Base-by-base conservation (phyloP, 345 rosid species). In the Gossypium mustelinum region DNA sequence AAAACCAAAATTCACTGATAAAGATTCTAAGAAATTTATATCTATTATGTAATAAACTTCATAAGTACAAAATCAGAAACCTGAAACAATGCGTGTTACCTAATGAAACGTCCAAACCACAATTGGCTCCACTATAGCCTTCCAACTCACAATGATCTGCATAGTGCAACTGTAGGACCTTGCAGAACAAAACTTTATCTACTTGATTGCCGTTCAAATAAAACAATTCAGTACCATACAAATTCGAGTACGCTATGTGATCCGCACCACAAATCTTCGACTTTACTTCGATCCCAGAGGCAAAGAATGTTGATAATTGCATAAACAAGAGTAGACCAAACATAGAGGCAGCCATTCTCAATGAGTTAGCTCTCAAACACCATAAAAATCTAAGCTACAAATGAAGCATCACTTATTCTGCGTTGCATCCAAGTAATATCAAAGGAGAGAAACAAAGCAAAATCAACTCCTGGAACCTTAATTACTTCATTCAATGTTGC, bases 201-300 rank as follows among this genome's bases (percentile, higher is more conserved):
- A 86, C 97, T 4, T 59, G 75, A 76, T 82, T 83, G 39, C 94
- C 94, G 27, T 95, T 88, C 44, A 95, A 77, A 62, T 82, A 87
- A 82, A 87, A 82, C 75, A 83, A 61, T 73, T 81, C 83, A 48
- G 65, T 48, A 64, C 84, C 88, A 29, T 77, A 52, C 73, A 73
- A 74, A 77, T 81, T 82, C 59, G 79, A 82, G 79, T 85, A 88
- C 3, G 83, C 82, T 11, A 93, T 79, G 72, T 78, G 89, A 79
- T 87, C 90, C 61, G 81, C 76, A 1, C 87, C 83, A 67, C 97
- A 91, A 78, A 83, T 76, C 77, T 73, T 87, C 2, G 86, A 84
- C 68, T 86, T 80, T 58, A 83, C 81, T 70, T 73, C 68, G 44
- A 83, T 51, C 62, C 84, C 76, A 27, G 84, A 80, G 70, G 85